Conservation (phyloP, 257 asterid species). For the Primulina huaijiensis region DNA sequence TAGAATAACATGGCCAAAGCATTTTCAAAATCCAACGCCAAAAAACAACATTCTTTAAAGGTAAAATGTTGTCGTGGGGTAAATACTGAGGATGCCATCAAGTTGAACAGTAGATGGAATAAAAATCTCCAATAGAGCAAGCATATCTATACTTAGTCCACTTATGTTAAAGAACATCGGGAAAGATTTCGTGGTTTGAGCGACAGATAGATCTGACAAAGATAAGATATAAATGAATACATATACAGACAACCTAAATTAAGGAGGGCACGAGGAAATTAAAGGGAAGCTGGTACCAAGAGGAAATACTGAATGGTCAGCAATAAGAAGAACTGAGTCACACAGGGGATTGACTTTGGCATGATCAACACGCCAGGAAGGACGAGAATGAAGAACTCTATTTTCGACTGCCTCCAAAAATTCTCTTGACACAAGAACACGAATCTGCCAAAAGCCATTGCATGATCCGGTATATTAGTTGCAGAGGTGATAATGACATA, state of each 20-base stretch:
- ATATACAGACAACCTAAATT: not conserved
- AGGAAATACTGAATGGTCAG: constrained; percentile 89
- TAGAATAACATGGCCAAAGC: constrained; percentile 1
- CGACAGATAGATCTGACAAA: not conserved
- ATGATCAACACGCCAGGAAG: constrained; percentile 84
- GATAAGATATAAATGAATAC: not conserved
- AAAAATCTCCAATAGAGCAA: constrained; percentile 13
- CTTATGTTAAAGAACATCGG: too few species aligned
- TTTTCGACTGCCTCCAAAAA: constrained; percentile 84
- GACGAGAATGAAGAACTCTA: constrained; percentile 72
- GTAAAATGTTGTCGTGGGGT: not conserved
- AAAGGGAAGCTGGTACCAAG: constrained; percentile 48
- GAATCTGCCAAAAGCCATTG: constrained; percentile 44
- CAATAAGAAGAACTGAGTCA: constrained; percentile 72
- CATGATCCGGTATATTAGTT: constrained; percentile 18
- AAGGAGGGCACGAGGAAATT: constrained; percentile 20
- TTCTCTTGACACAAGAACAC: constrained; percentile 62
- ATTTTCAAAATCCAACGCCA: constrained; percentile 6
- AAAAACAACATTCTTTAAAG: constrained; percentile 4
- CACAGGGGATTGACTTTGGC: constrained; percentile 67
- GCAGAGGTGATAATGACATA: constrained; percentile 5
- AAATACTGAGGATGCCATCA: constrained; percentile 9
- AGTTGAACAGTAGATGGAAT: constrained; percentile 11
- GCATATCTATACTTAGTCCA: constrained; percentile 1
- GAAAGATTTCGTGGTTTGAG: not conserved